Conservation (phyloP, 345 rosid species). For the Citrus reticulata region DNA sequence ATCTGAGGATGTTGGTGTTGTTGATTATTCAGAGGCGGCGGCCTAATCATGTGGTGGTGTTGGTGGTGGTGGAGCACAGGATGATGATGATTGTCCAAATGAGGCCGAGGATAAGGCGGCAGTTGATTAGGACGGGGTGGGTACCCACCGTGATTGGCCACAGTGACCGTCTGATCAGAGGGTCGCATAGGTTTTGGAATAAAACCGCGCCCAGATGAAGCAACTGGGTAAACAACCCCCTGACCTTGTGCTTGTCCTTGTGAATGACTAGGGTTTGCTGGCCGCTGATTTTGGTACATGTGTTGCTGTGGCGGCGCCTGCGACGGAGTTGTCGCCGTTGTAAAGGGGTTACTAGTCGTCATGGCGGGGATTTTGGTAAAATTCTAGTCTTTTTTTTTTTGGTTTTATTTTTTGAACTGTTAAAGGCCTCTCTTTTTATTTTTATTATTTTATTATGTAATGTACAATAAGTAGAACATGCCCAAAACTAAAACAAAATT, state of each 20-base stretch:
- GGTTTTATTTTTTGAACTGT: neutral
- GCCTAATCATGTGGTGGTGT: conserved; percentile 23
- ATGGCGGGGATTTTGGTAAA: conserved; percentile 19
- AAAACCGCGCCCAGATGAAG: conserved; percentile 71
- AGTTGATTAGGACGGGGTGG: conserved; percentile 31
- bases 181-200: conserved; percentile 40
- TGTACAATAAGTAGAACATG: no score
- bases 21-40: conserved; percentile 14
- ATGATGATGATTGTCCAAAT: conserved; percentile 23
- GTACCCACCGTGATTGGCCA: conserved; percentile 26
- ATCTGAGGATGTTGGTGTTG: conserved; percentile 21
- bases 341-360: conserved; percentile 11
- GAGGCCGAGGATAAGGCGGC: conserved; percentile 14
- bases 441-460: no score
- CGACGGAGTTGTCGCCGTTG: conserved; percentile 4
- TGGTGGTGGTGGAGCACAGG: conserved; percentile 20
- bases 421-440: no score
- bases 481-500: no score
- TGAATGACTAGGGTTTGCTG: conserved; percentile 1
- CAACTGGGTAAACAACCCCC: conserved; percentile 46
- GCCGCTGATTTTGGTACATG: conserved; percentile 2
- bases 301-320: conserved; percentile 19
- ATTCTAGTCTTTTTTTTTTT: neutral
- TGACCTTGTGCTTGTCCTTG: conserved; percentile 4
- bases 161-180: conserved; percentile 25